Evolutionary conservation across 441 rosid genomes (phyloP), one percentile per base, ranked within the genome.

Genomic region (Rhodomyrtus psidioides): DNA sequence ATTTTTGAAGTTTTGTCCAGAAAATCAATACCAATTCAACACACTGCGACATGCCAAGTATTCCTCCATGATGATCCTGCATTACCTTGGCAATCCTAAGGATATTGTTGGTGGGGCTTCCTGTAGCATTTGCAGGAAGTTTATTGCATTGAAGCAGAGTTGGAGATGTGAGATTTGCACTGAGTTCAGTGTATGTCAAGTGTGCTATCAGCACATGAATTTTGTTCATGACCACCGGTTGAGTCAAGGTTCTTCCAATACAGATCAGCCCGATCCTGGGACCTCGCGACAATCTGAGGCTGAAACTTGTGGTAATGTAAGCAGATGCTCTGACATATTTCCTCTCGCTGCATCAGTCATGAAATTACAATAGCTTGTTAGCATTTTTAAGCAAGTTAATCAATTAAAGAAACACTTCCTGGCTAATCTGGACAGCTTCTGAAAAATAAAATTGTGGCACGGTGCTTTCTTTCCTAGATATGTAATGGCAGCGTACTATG

Each of bases 61-160:
- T 89, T 93, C 99, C 56, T 92, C 97, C 6, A 94, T 95, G 98
- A 94, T 95, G 97, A 90, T 95, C 88, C 90, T 96, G 62, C 90
- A 95, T 89, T 89, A 91, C 88, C 95, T 94, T 74, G 91, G 87
- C 82, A 87, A 87, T 84, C 91, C 89, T 81, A 86, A 54, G 27
- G 30, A 84, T 79, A 83, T 84, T 12, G 12, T 74, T 27, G 53
- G 60, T 51, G 85, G 54, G 84, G 26, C 82, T 55, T 54, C 82
- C 57, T 95, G 96, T 89, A 88, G 84, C 84, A 81, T 88, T 84
- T 94, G 95, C 88, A 82, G 85, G 23, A 89, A 88, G 83, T 91
- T 92, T 82, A 88, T 87, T 55, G 70, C 60, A 24, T 87, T 26
- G 28, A 89, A 85, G 82, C n/a, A 85, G 79, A 83, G 89, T 90